Evolutionary conservation across 176 grass and related monocot genomes (phyloP), one percentile per base, ranked within the genome.

Genomic region (Zea luxurians): DNA sequence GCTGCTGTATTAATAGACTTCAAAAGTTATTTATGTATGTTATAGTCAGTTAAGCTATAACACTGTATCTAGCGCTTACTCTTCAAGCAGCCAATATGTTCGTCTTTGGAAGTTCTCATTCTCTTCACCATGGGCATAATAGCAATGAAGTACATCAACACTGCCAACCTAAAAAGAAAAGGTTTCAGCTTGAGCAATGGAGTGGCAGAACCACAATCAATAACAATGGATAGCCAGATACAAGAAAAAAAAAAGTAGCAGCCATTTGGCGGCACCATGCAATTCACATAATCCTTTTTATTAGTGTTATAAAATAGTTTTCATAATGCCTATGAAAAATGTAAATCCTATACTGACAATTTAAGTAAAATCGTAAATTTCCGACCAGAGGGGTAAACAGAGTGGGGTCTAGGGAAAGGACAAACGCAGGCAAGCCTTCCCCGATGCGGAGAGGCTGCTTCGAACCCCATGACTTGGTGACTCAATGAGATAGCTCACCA

Each of bases 121-220:
- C 6, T 99, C 96, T 80, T 99, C 90, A 7, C 92, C 92, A 91
- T 96, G 96, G 66, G 96, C 96, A 91, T 99, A 99, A 59, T 99
- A 99, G 75, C 96, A 99, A 91, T 99, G 96, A 80, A 99, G 92
- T 69, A 99, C 96, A 99, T 99, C 96, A 70, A 99, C 75, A 77
- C 96, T 99, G 79, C 96, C 96, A 86, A 91, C 88, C 96, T 99
- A 80, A 71, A 79, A 73, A 9, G 46, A 61, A 6, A 85, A 66
- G 15, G 7, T 52, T 65, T 88, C 41, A 66, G 38, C 37, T 83
- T 71, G 7, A 83, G 21, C 73, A 47, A 8, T 76, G 64, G 36
- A 13, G 16, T 86, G 54, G 67, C 16, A 81, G 50, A 78, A 59
- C 45, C 73, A 61, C 48, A 89, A 48, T 53, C 50, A 89, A 73